Evolutionary conservation across 768 basidiomycete genomes (phyloP), one percentile per base, ranked within the genome.

Genomic region (Lyophyllum atratum): DNA sequence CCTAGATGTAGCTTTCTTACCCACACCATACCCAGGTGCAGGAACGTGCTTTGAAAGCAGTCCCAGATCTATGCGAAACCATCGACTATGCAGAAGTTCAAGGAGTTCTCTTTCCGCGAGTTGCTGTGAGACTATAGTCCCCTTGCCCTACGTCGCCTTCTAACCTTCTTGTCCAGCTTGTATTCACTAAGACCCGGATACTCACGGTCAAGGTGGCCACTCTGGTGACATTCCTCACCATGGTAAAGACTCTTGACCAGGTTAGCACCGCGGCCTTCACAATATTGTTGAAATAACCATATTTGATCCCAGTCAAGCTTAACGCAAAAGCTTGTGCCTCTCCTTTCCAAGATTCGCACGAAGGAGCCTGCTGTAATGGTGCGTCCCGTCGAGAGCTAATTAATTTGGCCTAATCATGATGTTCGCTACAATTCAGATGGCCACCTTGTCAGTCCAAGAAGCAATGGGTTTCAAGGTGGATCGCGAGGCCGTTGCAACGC

Each of bases 301-400:
- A 21, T 21, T n/a, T 39, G 12, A 19, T 44, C 53, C 7, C 54
- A 93, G 90, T 76, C 84, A 40, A 95, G 90, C 65, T 69, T 99
- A 50, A 98, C 97, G 0, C 94, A 96, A 66, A 98, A 97, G 70
- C 80, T 99, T 19, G 96, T 98, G 3, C 97, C 97, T 1, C 73
- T 98, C 15, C 79, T 99, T 24, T 90, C 95, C 0, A 97, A 93
- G 70, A 97, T 98, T 60, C 86, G 95, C 34, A 98, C 96, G 4
- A 96, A 94, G 69, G 95, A 98, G 68, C 96, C 96, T 10, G 86
- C 89, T 48, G 96, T 98, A 4, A 97, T 94, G 84, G 92, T 93
- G 64, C 56, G 75, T 64, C 11, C 3, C 40, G 14, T 26, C 52
- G 33, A 55, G 50, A 4, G n/a, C 34, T 44, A 26, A 29, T 37